A percentile compares a stretch with the other conserved stretches of the same genome.
These are phyloP conservation scores for Yarrowia phangngaensis DNA, from an alignment of 805 yeast genomes.

Conservation along the genomic window DNA sequence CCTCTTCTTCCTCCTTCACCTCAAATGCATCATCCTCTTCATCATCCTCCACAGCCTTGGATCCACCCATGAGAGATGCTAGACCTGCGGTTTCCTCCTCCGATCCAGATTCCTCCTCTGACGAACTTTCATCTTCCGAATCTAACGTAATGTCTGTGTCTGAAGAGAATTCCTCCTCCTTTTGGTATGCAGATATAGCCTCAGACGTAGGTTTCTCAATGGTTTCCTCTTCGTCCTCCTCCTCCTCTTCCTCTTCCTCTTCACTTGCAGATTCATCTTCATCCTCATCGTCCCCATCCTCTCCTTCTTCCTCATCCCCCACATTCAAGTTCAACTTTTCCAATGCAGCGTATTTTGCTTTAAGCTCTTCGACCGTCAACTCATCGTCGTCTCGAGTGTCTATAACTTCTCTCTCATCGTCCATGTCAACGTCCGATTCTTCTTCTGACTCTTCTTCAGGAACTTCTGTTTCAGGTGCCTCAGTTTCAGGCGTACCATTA, in stretches of 20 bases:
- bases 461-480: slow-evolving; percentile 35
- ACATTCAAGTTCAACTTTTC: slow-evolving; percentile 35
- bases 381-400: slow-evolving; percentile 45
- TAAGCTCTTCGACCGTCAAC: slow-evolving; percentile 54
- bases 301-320: slow-evolving; percentile 32
- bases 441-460: slow-evolving; percentile 49
- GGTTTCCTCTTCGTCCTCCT: background rate
- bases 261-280: slow-evolving; percentile 14
- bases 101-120: slow-evolving; percentile 24
- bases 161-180: slow-evolving; percentile 10
- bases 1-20: slow-evolving; percentile 13
- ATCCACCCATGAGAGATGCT: slow-evolving; percentile 10
- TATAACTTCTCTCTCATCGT: slow-evolving; percentile 34
- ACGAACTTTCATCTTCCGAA: slow-evolving; percentile 19
- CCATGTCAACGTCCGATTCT: slow-evolving; percentile 46
- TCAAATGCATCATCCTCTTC: slow-evolving; percentile 21
- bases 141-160: slow-evolving; percentile 20
- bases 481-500: slow-evolving; percentile 32
- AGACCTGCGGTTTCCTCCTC: slow-evolving; percentile 22
- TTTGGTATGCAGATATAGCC: no score
- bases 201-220: slow-evolving; percentile 1
- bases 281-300: slow-evolving; percentile 29
- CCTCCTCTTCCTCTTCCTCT: slow-evolving; percentile 6
- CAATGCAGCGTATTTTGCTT: slow-evolving; percentile 52
- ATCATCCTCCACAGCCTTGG: slow-evolving; percentile 13